Base-by-base conservation (phyloP, 371 early-diverging fungal genomes). In the Fennellomyces sp. region DNA sequence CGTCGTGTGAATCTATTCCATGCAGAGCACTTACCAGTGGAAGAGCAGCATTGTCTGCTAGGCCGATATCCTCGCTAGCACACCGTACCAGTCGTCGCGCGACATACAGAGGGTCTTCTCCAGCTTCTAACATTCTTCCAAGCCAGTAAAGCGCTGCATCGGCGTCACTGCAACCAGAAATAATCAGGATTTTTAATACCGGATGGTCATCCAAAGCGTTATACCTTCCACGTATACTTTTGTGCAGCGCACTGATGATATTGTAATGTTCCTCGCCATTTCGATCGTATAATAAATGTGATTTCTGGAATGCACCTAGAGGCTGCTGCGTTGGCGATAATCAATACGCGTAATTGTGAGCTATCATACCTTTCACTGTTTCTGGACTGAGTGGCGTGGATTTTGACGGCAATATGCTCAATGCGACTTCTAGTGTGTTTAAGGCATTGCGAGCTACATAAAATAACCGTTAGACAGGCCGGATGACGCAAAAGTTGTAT, bases 61-160 rank as follows among this genome's bases (percentile, higher is more conserved):
- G 68, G 0, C 96, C 96, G 65, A 95, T 87, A 64, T 95, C 96
- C 61, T 95, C 96, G 19, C 91, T 90, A 0, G 96, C 95, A 70
- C 91, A 79, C 12, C 93, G 80, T 25, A 94, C 81, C 51, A 95
- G 57, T 26, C 88, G 69, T 28, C 91, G 65, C 0, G 91, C 90
- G 39, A 95, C 80, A 63, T 91, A 95, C 28, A 95, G 65, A 17
- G 95, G 95, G 65, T 95, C 96, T 69, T 95, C 96, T 36, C 96
- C 96, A 29, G 88, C 89, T 52, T 82, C 87, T 8, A 95, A 73
- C 95, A 95, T 95, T 7, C 96, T 39, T 0, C 91, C 93, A 0
- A 95, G 72, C 94, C 94, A 95, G 69, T 95, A 95, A 3, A 95
- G 64, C 0, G 91, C 85, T 0, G 91, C 91, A 72, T 90, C 78